phyloP scores from a whole-genome alignment of 2,329 filamentous ascomycete species.

The Cadophora sp. region DNA sequence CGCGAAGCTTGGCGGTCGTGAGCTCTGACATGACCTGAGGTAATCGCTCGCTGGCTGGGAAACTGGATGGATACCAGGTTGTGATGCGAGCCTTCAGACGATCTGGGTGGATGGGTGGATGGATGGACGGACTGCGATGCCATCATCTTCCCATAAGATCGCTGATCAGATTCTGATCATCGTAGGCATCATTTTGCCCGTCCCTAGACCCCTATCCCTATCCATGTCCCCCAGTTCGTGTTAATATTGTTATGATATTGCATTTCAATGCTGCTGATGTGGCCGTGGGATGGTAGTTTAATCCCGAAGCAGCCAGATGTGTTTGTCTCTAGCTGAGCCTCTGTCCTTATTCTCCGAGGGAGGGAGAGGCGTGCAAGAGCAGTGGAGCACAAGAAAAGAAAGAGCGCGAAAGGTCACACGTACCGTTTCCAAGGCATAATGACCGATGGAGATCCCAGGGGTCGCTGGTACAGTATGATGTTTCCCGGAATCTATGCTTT shows the following conservation, averaged over 20 bases:
- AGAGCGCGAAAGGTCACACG: neutral
- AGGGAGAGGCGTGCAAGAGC: neutral
- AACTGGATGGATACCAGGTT: neutral
- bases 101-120: neutral
- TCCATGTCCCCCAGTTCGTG: conserved; percentile 17
- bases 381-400: neutral
- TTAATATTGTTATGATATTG: conserved; percentile 29
- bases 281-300: neutral
- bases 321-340: neutral
- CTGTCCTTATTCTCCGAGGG: neutral
- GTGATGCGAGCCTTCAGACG: neutral
- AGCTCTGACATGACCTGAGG: neutral
- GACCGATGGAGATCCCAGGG: conserved; percentile 9
- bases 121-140: neutral
- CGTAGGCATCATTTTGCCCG: conserved; percentile 25
- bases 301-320: conserved; percentile 5
- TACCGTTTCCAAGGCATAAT: conserved; percentile 19
- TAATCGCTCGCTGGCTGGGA: neutral
- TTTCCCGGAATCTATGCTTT: conserved; percentile 4
- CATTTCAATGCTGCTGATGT: conserved; percentile 26
- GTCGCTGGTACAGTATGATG: neutral
- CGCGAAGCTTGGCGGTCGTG: neutral
- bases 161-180: conserved; percentile 27
- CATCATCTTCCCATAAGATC: conserved; percentile 23
- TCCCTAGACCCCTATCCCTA: conserved; percentile 11